These are phyloP conservation scores for Pseudomonodictys pantanalensis DNA, from an alignment of 495 filamentous ascomycete species.

Conservation along the genomic window DNA sequence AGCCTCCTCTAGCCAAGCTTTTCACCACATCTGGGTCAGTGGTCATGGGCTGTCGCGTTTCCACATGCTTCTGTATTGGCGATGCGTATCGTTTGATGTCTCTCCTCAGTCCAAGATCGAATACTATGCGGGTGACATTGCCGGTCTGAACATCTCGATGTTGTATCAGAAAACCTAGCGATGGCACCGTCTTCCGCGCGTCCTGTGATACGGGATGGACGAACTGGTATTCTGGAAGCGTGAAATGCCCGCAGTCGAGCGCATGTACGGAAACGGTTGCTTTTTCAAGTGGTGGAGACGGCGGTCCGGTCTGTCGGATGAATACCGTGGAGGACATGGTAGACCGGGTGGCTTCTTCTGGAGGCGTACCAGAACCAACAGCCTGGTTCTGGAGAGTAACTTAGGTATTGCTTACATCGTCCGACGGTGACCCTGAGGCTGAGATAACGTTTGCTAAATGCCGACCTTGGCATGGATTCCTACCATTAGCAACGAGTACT, in stretches of 20 bases:
- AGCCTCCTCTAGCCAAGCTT: conserved; percentile 36
- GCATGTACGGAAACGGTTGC: conserved; percentile 22
- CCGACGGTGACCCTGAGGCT: no score
- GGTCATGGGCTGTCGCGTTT: conserved; percentile 39
- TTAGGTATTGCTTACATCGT: no score
- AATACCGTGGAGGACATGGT: conserved; percentile 14
- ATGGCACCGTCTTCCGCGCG: conserved; percentile 36
- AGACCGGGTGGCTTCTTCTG: neutral
- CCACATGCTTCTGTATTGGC: conserved; percentile 40
- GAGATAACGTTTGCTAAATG: no score
- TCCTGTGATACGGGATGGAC: conserved; percentile 33
- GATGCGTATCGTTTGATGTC: conserved; percentile 38
- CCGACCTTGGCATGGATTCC: no score
- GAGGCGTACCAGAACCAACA: no score
- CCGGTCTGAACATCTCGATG: conserved; percentile 28
- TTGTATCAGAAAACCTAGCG: conserved; percentile 44
- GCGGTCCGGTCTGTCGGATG: conserved; percentile 7
- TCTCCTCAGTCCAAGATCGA: conserved; percentile 45
- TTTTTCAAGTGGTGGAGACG: conserved; percentile 20
- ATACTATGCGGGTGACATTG: conserved; percentile 40
- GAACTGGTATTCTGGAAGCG: conserved; percentile 45
- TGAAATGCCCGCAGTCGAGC: conserved; percentile 36
- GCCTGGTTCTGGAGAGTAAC: no score
- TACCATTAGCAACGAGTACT: conserved; percentile 1
- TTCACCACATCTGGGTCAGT: conserved; percentile 41